Percentiles rank a stretch among this genome's conserved stretches.
Evolutionary conservation across 345 rosid species (phyloP).

Genomic region (Salix exigua): DNA sequence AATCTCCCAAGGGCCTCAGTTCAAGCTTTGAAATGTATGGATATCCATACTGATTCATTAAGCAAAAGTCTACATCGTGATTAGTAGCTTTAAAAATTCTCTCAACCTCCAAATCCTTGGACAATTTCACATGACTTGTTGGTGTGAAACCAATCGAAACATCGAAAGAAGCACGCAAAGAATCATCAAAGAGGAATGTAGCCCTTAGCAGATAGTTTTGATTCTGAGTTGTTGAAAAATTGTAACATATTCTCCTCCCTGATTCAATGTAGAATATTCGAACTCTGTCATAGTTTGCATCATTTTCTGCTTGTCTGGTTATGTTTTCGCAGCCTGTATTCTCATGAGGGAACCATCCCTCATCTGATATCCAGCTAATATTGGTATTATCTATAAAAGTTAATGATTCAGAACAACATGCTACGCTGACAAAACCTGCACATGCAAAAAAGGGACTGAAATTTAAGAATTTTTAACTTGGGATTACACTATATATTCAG

Average conservation of each 20-base stretch:
- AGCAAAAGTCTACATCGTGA: conserved; percentile 41
- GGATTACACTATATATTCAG: background rate
- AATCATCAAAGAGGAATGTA: conserved; percentile 29
- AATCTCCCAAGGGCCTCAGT: conserved; percentile 41
- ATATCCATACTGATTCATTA: conserved; percentile 32
- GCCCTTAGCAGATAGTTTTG: conserved; percentile 47
- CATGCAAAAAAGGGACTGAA: too few species aligned
- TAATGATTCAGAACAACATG: conserved; percentile 41
- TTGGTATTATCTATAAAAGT: conserved; percentile 16
- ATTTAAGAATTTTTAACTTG: background rate
- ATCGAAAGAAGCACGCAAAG: conserved; percentile 16
- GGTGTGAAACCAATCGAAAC: conserved; percentile 43
- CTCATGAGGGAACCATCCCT: conserved; percentile 30
- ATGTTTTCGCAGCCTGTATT: conserved; percentile 23
- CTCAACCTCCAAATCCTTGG: conserved; percentile 33
- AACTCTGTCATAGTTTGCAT: conserved; percentile 21
- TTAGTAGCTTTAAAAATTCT: conserved; percentile 40
- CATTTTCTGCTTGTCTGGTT: conserved; percentile 13
- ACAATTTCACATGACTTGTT: conserved; percentile 29
- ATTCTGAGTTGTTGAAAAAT: conserved; percentile 28
- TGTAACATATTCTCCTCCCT: conserved; percentile 50
- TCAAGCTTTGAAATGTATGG: conserved; percentile 52
- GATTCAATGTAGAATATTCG: conserved; percentile 32
- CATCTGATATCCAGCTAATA: conserved; percentile 41
- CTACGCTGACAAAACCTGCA: conserved; percentile 57